phyloP scores from a whole-genome alignment of 1,139 yeast species.

The Protomyces lactucae-debilis region DNA sequence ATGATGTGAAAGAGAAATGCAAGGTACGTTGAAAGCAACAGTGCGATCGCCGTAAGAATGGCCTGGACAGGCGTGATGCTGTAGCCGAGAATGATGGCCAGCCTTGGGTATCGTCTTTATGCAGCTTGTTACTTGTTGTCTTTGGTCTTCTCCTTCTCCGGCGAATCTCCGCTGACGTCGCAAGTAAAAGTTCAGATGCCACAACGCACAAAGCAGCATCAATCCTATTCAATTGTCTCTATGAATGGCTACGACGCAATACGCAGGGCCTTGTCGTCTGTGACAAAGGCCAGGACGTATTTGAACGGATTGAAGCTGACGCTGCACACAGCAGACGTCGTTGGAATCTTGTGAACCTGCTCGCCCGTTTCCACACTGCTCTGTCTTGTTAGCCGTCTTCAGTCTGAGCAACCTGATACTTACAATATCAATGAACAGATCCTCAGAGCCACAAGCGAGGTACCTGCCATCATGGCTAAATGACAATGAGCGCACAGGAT shows the following conservation, averaged over 20 bases:
- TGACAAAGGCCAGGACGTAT: slow-evolving; percentile 37
- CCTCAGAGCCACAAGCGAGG: slow-evolving; percentile 39
- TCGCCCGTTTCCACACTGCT: slow-evolving; percentile 37
- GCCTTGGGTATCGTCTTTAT: background rate
- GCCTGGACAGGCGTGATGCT: background rate
- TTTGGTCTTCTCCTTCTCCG: too few species aligned
- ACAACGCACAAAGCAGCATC: too few species aligned
- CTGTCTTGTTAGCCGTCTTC: slow-evolving; percentile 2
- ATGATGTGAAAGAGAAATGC: background rate
- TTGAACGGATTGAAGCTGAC: slow-evolving; percentile 40
- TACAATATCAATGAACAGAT: slow-evolving; percentile 36
- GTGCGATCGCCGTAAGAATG: background rate
- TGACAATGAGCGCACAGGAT: slow-evolving; percentile 37
- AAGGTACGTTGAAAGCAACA: background rate
- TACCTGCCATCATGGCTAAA: slow-evolving; percentile 41
- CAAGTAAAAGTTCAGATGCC: too few species aligned
- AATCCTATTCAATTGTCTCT: too few species aligned
- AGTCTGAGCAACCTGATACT: slow-evolving; percentile 28
- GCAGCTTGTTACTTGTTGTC: too few species aligned
- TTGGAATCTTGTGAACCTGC: slow-evolving; percentile 32
- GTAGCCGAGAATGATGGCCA: background rate
- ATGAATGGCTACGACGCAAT: background rate
- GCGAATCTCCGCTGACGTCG: too few species aligned
- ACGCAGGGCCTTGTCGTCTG: slow-evolving; percentile 9
- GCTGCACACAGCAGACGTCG: slow-evolving; percentile 32